Conservation (phyloP, 768 basidiomycete genomes). For the Lentinula edodes region DNA sequence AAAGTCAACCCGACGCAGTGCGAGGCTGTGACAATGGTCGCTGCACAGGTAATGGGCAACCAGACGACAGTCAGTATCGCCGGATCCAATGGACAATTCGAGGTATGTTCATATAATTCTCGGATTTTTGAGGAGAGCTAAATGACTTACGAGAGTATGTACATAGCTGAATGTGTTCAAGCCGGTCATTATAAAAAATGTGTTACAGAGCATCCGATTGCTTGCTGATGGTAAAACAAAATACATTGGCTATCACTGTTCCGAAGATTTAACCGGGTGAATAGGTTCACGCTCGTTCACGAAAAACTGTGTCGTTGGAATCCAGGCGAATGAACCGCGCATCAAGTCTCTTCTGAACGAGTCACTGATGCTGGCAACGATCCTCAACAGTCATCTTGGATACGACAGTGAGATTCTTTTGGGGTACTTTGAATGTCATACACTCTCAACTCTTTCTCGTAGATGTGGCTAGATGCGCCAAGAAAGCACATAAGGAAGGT, state of each 20-base stretch:
- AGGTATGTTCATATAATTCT: slow-evolving; percentile 46
- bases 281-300: slow-evolving; percentile 88
- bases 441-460: background rate
- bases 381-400: slow-evolving; percentile 91
- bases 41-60: slow-evolving; percentile 98
- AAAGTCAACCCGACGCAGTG: slow-evolving; percentile 99
- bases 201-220: slow-evolving; percentile 91
- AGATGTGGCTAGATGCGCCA: slow-evolving; percentile 98
- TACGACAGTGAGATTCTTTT: slow-evolving; percentile 78
- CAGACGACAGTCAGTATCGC: slow-evolving; percentile 90
- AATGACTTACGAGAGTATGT: background rate
- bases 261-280: background rate
- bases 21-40: slow-evolving; percentile 98
- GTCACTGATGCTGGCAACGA: slow-evolving; percentile 96
- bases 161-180: slow-evolving; percentile 95
- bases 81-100: slow-evolving; percentile 94
- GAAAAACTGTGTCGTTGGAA: slow-evolving; percentile 94
- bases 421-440: background rate
- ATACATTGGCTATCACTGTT: background rate
- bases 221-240: slow-evolving; percentile 70
- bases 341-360: slow-evolving; percentile 88
- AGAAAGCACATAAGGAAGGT: slow-evolving; percentile 99
- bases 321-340: slow-evolving; percentile 92
- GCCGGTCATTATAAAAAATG: slow-evolving; percentile 97
- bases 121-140: background rate